phyloP scores from a whole-genome alignment of 176 grass and related monocot genomes.

The Juncus inflexus region DNA sequence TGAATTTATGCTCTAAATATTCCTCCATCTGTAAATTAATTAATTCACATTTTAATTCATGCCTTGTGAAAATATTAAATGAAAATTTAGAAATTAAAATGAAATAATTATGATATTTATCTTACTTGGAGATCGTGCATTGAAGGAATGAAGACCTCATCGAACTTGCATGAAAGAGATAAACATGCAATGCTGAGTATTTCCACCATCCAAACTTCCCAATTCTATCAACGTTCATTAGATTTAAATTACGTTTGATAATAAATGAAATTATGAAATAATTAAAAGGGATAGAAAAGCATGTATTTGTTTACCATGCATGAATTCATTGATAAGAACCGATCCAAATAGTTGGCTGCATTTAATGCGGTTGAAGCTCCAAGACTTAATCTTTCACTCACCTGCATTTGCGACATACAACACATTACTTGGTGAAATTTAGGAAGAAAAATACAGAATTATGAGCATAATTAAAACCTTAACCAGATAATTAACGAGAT shows the following conservation, averaged over 20 bases:
- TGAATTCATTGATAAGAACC: conserved; percentile 70
- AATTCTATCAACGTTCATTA: conserved; percentile 28
- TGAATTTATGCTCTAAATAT: conserved; percentile 45
- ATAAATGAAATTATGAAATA: neutral
- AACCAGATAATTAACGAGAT: too few species aligned
- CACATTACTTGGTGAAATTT: neutral
- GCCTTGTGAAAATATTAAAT: neutral
- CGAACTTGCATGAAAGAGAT: conserved; percentile 75
- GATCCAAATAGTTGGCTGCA: conserved; percentile 67
- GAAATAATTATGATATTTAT: neutral
- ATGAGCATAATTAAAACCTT: too few species aligned
- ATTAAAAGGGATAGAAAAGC: too few species aligned
- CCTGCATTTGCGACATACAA: conserved; percentile 22
- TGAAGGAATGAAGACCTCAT: conserved; percentile 53
- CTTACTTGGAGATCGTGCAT: conserved; percentile 69
- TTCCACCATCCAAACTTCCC: conserved; percentile 90
- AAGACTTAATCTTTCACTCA: conserved; percentile 35
- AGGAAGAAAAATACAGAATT: too few species aligned
- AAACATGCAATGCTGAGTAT: conserved; percentile 72
- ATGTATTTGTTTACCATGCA: neutral
- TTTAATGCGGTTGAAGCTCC: conserved; percentile 40
- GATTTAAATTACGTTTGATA: neutral
- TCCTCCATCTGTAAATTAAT: conserved; percentile 42
- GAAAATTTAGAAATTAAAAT: neutral
- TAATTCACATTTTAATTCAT: neutral